Conservation (phyloP, 306 rosid species). For the Cyclanthera cordifolia region DNA sequence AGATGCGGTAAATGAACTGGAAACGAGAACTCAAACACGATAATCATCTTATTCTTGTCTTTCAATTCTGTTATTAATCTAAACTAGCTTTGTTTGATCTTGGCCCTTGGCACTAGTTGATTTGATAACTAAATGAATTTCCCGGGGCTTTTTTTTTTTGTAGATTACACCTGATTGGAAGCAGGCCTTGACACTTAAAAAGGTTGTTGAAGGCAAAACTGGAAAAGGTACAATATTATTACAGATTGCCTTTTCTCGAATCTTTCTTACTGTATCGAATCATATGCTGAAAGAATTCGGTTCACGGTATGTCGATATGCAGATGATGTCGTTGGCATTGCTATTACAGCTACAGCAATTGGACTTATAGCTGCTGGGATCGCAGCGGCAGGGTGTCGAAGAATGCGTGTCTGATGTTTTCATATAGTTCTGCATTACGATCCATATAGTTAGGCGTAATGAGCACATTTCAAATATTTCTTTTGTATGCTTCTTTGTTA, state of each 20-base stretch:
- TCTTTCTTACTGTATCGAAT: neutral
- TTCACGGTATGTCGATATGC: constrained; percentile 20
- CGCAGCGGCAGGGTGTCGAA: constrained; percentile 56
- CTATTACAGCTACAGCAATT: constrained; percentile 73
- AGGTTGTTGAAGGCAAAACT: constrained; percentile 42
- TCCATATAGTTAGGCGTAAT: no score
- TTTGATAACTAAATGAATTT: no score
- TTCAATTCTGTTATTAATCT: no score
- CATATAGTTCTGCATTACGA: neutral
- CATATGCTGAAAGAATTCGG: constrained; percentile 15
- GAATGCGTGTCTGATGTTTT: constrained; percentile 7
- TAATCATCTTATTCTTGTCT: no score
- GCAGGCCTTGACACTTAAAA: constrained; percentile 67
- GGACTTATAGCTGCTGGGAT: constrained; percentile 79
- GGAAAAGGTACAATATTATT: constrained; percentile 49
- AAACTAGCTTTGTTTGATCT: no score
- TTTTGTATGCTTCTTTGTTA: neutral
- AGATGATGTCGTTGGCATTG: constrained; percentile 86
- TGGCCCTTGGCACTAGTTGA: no score
- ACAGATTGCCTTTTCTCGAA: neutral
- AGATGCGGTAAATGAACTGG: no score
- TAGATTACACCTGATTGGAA: constrained; percentile 96
- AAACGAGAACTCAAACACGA: no score
- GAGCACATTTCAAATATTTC: neutral
- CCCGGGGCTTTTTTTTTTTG: constrained; percentile 16